phyloP scores from a whole-genome alignment of 1,139 yeast species.

The Debaryomycetaceae sp. region DNA sequence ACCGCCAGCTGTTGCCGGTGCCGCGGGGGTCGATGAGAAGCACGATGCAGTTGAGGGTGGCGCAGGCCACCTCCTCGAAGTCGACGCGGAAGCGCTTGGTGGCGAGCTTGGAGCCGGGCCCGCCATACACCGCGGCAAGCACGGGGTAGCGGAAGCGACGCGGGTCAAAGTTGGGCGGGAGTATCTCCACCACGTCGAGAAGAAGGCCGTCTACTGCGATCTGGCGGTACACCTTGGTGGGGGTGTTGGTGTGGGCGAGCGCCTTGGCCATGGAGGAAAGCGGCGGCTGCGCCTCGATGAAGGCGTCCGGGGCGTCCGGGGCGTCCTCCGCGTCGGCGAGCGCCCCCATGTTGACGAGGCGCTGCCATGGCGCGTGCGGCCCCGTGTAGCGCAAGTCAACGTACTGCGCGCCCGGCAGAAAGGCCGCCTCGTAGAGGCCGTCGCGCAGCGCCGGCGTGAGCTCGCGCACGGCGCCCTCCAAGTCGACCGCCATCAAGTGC shows the following conservation, averaged over 20 bases:
- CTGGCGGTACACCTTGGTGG: conserved; percentile 48
- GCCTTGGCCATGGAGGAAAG: conserved; percentile 25
- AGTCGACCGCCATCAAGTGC: conserved; percentile 25
- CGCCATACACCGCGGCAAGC: conserved; percentile 83
- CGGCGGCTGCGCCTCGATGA: conserved; percentile 23
- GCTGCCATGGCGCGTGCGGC: conserved; percentile 65
- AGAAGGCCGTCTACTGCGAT: too few relatives aligned
- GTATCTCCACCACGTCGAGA: conserved; percentile 66
- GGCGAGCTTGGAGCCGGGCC: conserved; percentile 86
- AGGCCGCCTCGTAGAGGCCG: conserved; percentile 30
- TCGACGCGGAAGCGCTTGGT: conserved; percentile 50
- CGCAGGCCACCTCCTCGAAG: conserved; percentile 67
- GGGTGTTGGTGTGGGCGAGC: conserved; percentile 42
- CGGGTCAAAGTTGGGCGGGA: conserved; percentile 67
- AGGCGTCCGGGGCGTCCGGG: conserved; percentile 12
- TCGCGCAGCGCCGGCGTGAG: conserved; percentile 21
- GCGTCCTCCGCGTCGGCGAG: conserved; percentile 19
- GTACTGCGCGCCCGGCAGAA: conserved; percentile 55
- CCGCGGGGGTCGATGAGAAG: conserved; percentile 92
- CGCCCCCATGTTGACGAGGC: conserved; percentile 43
- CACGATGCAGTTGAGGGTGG: conserved; percentile 69
- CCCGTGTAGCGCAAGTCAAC: conserved; percentile 54
- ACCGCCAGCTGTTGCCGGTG: conserved; percentile 85
- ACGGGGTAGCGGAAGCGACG: conserved; percentile 58
- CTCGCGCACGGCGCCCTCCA: conserved; percentile 13